Conservation (phyloP, 2,329 filamentous ascomycete species). For the Fusarium algeriense region DNA sequence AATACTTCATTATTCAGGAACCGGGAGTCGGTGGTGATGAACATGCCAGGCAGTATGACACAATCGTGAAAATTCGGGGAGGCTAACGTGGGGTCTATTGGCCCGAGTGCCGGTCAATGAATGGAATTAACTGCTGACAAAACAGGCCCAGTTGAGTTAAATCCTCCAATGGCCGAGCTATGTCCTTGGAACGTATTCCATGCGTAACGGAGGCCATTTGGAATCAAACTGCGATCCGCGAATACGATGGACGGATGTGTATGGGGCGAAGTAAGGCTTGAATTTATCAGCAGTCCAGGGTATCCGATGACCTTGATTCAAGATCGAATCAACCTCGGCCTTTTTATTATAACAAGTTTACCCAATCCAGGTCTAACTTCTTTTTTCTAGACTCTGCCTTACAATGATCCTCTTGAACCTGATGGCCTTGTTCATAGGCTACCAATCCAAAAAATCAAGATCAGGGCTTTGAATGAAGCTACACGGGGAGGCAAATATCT, state of each 20-base stretch:
- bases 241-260: conserved; percentile 24
- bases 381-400: no score
- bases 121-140: conserved; percentile 36
- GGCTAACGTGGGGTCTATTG: conserved; percentile 19
- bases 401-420: no score
- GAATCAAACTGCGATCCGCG: conserved; percentile 32
- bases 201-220: conserved; percentile 21
- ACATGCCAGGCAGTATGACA: conserved; percentile 41
- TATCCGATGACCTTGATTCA: not conserved
- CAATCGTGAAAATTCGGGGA: conserved; percentile 35
- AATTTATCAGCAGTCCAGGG: conserved; percentile 35
- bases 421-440: no score
- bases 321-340: not conserved
- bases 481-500: no score
- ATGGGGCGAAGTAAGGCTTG: conserved; percentile 18
- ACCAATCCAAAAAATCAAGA: no score
- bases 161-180: conserved; percentile 4
- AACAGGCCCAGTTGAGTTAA: conserved; percentile 14
- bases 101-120: conserved; percentile 31
- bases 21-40: conserved; percentile 38
- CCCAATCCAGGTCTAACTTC: no score
- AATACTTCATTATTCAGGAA: conserved; percentile 1
- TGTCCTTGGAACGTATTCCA: conserved; percentile 1
- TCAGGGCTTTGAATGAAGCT: no score
- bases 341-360: not conserved